Evolutionary conservation across 2,329 filamentous ascomycete genomes (phyloP), one percentile per base, ranked within the genome.

Genomic region (Penicillium sp.): DNA sequence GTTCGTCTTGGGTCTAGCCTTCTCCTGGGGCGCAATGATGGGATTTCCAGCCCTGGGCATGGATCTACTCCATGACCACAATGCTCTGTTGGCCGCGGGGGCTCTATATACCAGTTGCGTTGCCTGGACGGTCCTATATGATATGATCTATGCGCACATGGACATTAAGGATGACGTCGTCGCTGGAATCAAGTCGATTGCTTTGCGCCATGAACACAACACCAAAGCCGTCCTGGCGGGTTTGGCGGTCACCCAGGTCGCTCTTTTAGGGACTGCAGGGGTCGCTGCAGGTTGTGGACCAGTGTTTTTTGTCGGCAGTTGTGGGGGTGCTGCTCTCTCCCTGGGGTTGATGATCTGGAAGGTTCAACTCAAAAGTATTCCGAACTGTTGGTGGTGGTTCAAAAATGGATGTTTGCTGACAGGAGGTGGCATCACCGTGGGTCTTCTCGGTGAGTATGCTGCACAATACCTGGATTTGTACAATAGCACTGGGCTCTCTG

Each of bases 351-450:
- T 80, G 75, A 78, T 80, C 13, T 71, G 71, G 61, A 71, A 66
- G 42, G 77, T 80, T 17, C 69, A 72, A 37, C 52, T 81, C 44
- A 73, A 76, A 42, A 72, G 70, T 35, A 73, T 77, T 32, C 63
- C 65, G 45, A 71, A 76, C 50, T 80, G 77, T 50, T 79, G 76
- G 74, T 77, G 73, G 70, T 81, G 77, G 77, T 81, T 81, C 51
- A 74, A 69, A 40, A 74, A 77, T 38, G 77, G 77, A 15, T 76
- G 74, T 26, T 76, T 75, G 68, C 66, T 80, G 41, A 80, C 77
- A 12, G 77, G 77, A 14, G 76, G 77, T 12, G 73, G 68, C 1
- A 77, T 81, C 37, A 67, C 72, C 11, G 38, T 74, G 20, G 77
- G 77, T 3, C 56, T 80, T 44, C 52, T 71, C 23, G 70, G 68